Evolutionary conservation across 2,329 filamentous ascomycete species (phyloP).

Genomic region (Mollisiaceae sp.): DNA sequence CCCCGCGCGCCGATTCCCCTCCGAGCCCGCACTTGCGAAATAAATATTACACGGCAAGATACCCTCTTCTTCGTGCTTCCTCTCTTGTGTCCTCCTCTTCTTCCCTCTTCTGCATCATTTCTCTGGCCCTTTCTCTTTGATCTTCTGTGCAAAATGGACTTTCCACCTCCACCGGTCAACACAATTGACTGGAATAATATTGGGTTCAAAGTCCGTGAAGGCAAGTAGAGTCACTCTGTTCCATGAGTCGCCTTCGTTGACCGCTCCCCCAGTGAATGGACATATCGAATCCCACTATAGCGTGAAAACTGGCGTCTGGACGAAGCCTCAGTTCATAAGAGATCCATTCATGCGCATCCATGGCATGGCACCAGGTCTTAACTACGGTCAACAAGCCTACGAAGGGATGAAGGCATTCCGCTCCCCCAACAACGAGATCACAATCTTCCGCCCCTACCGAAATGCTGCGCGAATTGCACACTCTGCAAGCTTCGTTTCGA

Average conservation of each 20-base stretch:
- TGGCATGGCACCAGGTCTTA: constrained; percentile 92
- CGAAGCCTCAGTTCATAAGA: constrained; percentile 75
- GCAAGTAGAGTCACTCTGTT: constrained; percentile 50
- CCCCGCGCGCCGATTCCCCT: constrained; percentile 16
- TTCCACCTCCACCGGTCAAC: constrained; percentile 78
- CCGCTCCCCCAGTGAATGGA: constrained; percentile 73
- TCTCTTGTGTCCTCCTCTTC: not conserved
- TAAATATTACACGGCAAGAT: constrained; percentile 12
- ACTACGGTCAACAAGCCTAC: constrained; percentile 98
- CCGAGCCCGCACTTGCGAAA: constrained; percentile 19
- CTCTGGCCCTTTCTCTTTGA: not conserved
- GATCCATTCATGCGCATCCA: constrained; percentile 89
- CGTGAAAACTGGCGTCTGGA: constrained; percentile 76
- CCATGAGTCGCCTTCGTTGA: constrained; percentile 8
- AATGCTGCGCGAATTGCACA: constrained; percentile 87
- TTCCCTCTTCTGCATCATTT: constrained; percentile 1
- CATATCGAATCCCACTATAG: constrained; percentile 91
- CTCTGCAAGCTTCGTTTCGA: constrained; percentile 81
- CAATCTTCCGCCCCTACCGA: constrained; percentile 84
- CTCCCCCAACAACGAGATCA: constrained; percentile 71
- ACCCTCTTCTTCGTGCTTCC: not conserved
- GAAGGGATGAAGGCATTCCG: constrained; percentile 99
- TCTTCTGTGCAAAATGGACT: constrained; percentile 48
- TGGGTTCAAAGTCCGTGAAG: constrained; percentile 91
- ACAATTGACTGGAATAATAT: constrained; percentile 92